Evolutionary conservation across 2,329 filamentous ascomycete species (phyloP).

Genomic region (Penicillium sumatraense): DNA sequence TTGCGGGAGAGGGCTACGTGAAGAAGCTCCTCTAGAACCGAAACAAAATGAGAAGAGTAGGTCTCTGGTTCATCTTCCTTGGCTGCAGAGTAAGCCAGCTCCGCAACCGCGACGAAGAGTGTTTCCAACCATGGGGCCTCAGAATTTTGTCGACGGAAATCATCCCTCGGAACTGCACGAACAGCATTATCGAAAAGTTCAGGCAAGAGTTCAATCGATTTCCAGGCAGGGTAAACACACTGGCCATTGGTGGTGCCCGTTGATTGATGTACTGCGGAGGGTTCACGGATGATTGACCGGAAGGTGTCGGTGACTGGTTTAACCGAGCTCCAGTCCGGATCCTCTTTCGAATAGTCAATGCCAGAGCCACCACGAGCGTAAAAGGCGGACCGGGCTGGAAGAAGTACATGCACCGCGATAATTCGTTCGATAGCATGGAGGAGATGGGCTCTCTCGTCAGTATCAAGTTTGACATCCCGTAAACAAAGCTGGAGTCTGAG

Average conservation of each 20-base stretch:
- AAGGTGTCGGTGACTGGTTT: constrained; percentile 43
- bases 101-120: constrained; percentile 50
- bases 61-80: constrained; percentile 31
- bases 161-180: constrained; percentile 49
- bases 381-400: constrained; percentile 45
- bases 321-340: constrained; percentile 40
- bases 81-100: constrained; percentile 42
- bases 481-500: constrained; percentile 38
- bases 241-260: constrained; percentile 14
- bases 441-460: constrained; percentile 36
- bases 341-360: constrained; percentile 38
- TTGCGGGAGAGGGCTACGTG: constrained; percentile 44
- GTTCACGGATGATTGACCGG: constrained; percentile 39
- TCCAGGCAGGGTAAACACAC: constrained; percentile 27
- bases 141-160: constrained; percentile 47
- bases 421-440: constrained; percentile 41
- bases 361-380: constrained; percentile 39
- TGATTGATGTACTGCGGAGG: constrained; percentile 9
- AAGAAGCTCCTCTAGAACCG: constrained; percentile 43
- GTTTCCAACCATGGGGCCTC: constrained; percentile 57
- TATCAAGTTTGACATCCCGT: constrained; percentile 32
- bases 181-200: constrained; percentile 53
- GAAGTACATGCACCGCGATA: constrained; percentile 47
- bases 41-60: constrained; percentile 36
- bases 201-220: constrained; percentile 41